phyloP scores from a whole-genome alignment of 495 filamentous ascomycete species.

The Hyphodiscus hymeniophilus region DNA sequence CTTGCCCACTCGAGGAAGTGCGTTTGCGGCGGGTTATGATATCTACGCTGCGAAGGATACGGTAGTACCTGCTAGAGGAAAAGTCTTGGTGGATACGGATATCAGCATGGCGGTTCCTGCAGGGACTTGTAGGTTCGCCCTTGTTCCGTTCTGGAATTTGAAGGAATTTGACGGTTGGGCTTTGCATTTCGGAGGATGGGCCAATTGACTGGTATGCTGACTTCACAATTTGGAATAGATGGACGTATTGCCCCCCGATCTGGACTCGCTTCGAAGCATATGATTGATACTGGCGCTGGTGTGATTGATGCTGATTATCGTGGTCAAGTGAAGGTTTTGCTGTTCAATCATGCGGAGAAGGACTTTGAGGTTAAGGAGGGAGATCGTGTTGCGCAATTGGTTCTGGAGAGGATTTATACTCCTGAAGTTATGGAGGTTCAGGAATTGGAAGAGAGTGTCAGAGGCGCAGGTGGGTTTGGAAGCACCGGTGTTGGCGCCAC shows the following conservation, averaged over 20 bases:
- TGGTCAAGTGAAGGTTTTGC: constrained; percentile 83
- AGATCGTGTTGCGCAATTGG: constrained; percentile 86
- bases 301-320: constrained; percentile 98
- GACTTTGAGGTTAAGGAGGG: constrained; percentile 80
- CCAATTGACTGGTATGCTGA: no score
- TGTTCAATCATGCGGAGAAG: constrained; percentile 82
- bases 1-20: constrained; percentile 79
- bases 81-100: constrained; percentile 81
- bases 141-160: neutral
- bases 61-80: constrained; percentile 70
- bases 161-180: no score
- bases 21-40: constrained; percentile 90
- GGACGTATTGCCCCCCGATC: constrained; percentile 87
- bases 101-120: constrained; percentile 81
- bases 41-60: constrained; percentile 67
- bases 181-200: no score
- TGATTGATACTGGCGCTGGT: constrained; percentile 89
- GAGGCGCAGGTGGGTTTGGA: constrained; percentile 88
- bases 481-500: constrained; percentile 56
- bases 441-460: constrained; percentile 80
- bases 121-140: constrained; percentile 62
- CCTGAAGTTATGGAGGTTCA: constrained; percentile 83
- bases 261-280: constrained; percentile 85
- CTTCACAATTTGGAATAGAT: constrained; percentile 42
- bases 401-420: constrained; percentile 88